Conservation (phyloP, 192 early-diverging fungal genomes). For the Coemansia sp. region DNA sequence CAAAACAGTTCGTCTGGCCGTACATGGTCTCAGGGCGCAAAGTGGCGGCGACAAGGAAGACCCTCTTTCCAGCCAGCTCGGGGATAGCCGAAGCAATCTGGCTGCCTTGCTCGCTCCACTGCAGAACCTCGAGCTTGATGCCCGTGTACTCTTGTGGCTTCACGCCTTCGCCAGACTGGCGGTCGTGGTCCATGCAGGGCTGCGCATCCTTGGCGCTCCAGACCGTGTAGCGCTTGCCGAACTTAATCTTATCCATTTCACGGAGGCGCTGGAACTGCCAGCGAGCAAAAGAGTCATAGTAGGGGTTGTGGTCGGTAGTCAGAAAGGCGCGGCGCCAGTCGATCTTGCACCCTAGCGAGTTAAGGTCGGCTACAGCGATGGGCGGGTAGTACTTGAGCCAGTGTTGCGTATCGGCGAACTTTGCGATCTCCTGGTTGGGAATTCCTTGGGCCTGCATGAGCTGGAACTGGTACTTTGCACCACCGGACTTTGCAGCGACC, state of each 20-base stretch:
- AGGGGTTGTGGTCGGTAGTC: slow-evolving; percentile 97
- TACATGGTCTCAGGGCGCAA: slow-evolving; percentile 99
- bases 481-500: slow-evolving; percentile 83
- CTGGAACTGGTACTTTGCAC: slow-evolving; percentile 93
- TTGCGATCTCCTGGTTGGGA: slow-evolving; percentile 84
- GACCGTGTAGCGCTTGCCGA: slow-evolving; percentile 96
- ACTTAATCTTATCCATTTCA: slow-evolving; percentile 83
- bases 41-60: slow-evolving; percentile 95
- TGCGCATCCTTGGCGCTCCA: slow-evolving; percentile 95
- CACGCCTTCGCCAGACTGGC: slow-evolving; percentile 89
- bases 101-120: slow-evolving; percentile 62
- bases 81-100: slow-evolving; percentile 54
- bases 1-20: slow-evolving; percentile 98
- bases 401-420: slow-evolving; percentile 88
- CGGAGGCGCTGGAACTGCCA: slow-evolving; percentile 97
- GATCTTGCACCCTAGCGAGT: slow-evolving; percentile 77
- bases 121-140: slow-evolving; percentile 87
- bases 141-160: slow-evolving; percentile 96
- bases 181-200: slow-evolving; percentile 99
- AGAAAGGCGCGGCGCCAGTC: slow-evolving; percentile 98
- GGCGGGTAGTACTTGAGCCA: slow-evolving; percentile 98
- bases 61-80: slow-evolving; percentile 70
- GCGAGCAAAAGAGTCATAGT: slow-evolving; percentile 96
- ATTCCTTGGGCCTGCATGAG: slow-evolving; percentile 93
- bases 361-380: slow-evolving; percentile 77